Evolutionary conservation across 2,329 filamentous ascomycete genomes (phyloP).

Genomic region (Venturia carpophila): DNA sequence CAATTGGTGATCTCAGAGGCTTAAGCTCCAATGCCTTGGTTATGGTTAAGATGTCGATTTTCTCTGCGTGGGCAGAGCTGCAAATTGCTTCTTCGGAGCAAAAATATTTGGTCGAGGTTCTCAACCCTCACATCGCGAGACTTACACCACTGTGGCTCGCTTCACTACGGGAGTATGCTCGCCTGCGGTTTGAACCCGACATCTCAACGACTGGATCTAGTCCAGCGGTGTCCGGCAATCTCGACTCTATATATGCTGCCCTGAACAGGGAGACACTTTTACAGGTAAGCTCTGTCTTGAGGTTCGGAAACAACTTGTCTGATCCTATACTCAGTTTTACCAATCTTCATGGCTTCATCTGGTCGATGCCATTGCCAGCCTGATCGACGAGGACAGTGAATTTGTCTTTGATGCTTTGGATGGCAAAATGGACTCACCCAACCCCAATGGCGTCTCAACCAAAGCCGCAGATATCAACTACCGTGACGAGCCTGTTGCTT

Average conservation of each 20-base stretch:
- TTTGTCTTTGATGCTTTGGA: constrained; percentile 97
- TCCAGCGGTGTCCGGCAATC: constrained; percentile 67
- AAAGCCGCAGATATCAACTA: constrained; percentile 87
- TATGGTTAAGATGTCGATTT: constrained; percentile 97
- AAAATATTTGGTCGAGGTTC: constrained; percentile 75
- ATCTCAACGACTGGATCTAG: constrained; percentile 78
- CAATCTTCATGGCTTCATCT: constrained; percentile 95
- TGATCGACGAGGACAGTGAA: constrained; percentile 95
- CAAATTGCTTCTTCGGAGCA: constrained; percentile 94
- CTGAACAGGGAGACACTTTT: constrained; percentile 89
- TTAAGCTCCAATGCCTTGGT: constrained; percentile 93
- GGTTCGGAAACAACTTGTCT: constrained; percentile 34
- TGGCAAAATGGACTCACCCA: constrained; percentile 53
- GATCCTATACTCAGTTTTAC: constrained; percentile 59
- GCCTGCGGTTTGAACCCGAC: constrained; percentile 89
- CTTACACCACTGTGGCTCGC: constrained; percentile 91
- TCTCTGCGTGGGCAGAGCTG: constrained; percentile 93
- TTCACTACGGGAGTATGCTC: constrained; percentile 86
- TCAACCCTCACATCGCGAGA: constrained; percentile 82
- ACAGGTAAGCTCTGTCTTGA: constrained; percentile 26
- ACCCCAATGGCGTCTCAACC: constrained; percentile 34
- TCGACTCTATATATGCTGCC: constrained; percentile 91
- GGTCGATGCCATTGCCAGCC: constrained; percentile 91
- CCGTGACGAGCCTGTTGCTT: constrained; percentile 91
- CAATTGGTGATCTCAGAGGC: constrained; percentile 87